Base-by-base conservation (phyloP, 2,329 filamentous ascomycete genomes). In the Neocatenulostroma microsporum region DNA sequence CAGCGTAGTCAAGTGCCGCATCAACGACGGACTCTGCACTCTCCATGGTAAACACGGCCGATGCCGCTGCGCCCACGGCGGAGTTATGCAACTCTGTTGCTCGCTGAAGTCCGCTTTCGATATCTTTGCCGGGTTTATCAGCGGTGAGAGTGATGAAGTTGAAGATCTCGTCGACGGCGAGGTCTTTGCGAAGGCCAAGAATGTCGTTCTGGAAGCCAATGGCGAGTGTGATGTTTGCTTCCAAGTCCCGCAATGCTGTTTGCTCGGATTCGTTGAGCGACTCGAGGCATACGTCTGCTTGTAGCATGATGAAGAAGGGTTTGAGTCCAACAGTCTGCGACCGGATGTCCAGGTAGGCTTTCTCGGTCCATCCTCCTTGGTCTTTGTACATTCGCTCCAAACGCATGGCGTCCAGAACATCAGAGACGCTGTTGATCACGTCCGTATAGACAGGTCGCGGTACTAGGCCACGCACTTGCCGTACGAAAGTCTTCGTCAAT, bases 161-260 rank as follows among this genome's bases (percentile, higher is more conserved):
- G 21, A 41, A 34, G 8, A 15, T 13, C 13, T 36, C 31, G 3
- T 21, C 40, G 14, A 29, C 28, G 4, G 19, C 20, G 4, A 42
- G 17, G 23, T 45, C 42, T 26, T 37, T 42, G 29, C 37, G 28
- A 9, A 42, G 19, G 1, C 42, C 42, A 14, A 45, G 29, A 19
- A 45, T 30, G 21, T 45, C 40, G 28, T 43, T 42, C 30, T 43
- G 40, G n/a, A 45, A 26, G 12, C 29, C 34, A 14, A 45, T 37
- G 4, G 37, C 33, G 4, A 39, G 18, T 3, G 15, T 31, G 23
- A 45, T 37, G 18, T 31, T 26, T n/a, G 19, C 24, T 21, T 35
- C 21, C 3, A 45, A 17, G 3, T 7, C 9, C 20, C 12, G 12
- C 9, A 34, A 13, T 7, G 32, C 8, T 13, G 3, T 4, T 13